Evolutionary conservation across 2,329 filamentous ascomycete genomes (phyloP), one percentile per base, ranked within the genome.

Genomic region (Podosphaera fusca): DNA sequence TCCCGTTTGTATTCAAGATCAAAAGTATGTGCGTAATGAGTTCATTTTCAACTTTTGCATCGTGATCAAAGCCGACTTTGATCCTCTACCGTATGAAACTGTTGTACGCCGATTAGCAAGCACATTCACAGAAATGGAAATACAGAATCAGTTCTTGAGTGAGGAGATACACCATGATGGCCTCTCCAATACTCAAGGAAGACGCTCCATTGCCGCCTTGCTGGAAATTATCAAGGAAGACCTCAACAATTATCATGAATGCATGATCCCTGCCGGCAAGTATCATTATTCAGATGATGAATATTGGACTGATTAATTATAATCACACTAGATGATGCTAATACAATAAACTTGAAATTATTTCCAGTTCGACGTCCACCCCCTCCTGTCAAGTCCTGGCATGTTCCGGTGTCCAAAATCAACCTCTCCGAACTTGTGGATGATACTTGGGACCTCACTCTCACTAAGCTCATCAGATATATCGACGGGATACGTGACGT

Each of bases 1-100:
- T 64, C 92, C 92, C 0, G 84, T 96, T 56, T 90, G 87, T 67
- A 87, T 96, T 66, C 80, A 84, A 55, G 79, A 88, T 61, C 77
- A 81, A 57, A 83, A 84, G 63, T 95, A 96, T 67, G 80, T 84
- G 66, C 83, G 92, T 58, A 95, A 95, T 70, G 87, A 94, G 69
- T 96, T 95, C 74, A 95, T 95, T 67, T 98, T 96, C 78, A 96
- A 96, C 70, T 95, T 96, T 67, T 88, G 87, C 59, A 74, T 96
- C 50, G 84, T 95, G 34, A 75, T 95, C 55, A 78, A 84, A 55
- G 77, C 81, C 58, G 73, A 77, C 38, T 73, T 76, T 3, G 85
- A 94, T 66, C 85, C 85, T 67, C 78, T 79, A 54, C 84, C 82
- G 38, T 94, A 87, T 68, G 87, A 89, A 69, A 82, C 82, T 61